Evolutionary conservation across 176 grass and related monocot species (phyloP), one percentile per base, ranked within the genome.

Genomic region (Oryza meridionalis): DNA sequence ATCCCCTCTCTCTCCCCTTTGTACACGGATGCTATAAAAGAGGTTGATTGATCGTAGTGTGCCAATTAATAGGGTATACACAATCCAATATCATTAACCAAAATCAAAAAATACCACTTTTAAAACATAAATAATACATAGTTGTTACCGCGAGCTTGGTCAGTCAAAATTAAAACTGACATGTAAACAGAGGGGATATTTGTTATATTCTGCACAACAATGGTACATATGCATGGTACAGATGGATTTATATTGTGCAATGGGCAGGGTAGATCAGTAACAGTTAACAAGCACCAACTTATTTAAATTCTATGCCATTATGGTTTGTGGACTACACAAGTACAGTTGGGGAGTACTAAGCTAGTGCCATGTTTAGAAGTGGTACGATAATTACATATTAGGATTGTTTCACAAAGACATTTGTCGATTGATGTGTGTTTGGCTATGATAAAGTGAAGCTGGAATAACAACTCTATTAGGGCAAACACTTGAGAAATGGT

Each of bases 241-340:
- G 3, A 62, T 72, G 16, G 6, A 32, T 35, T 21, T 59, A 71
- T 44, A 21, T 43, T 62, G 24, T 63, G n/a, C 62, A 63, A 63
- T 61, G 37, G 21, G 6, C 0, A 13, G 68, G 12, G 58, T 38
- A 67, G 8, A 24, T 58, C 25, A 29, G 13, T 61, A 72, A 29
- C 14, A 38, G 35, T 51, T 76, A 76, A 35, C 47, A 82, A 16
- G 51, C 82, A 82, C n/a, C 43, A 82, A 63, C 72, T 29, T 72
- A 37, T 79, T 65, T 75, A 12, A n/a, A 47, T 16, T 63, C 0
- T 22, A 10, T 59, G 46, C 38, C 24, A 49, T n/a, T 63, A 63
- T 3, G 1, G 5, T 84, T 9, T 68, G 6, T 67, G 27, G 59
- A 27, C 7, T 33, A 55, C 43, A 33, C 35, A 55, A 44, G 6